These are phyloP conservation scores for Nitzschia sp. DNA, from an alignment of 108 stramenopile species.

Conservation along the genomic window DNA sequence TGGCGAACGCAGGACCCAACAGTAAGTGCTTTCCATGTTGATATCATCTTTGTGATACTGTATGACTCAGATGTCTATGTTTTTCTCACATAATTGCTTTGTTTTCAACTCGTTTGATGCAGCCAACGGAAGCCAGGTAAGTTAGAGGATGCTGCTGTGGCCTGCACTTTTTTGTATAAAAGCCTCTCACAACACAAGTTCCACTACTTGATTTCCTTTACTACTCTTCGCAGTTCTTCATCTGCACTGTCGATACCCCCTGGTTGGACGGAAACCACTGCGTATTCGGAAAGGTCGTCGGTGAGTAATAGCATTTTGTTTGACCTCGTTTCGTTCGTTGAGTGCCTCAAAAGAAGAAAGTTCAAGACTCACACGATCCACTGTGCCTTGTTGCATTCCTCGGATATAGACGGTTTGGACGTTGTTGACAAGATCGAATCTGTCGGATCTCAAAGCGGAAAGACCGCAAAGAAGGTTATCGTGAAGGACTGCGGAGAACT, in stretches of 20 bases:
- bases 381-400: too few species aligned
- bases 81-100: too few species aligned
- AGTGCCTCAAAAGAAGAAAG: background rate
- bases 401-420: slow-evolving; percentile 75
- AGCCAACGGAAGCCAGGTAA: slow-evolving; percentile 43
- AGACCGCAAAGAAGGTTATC: slow-evolving; percentile 67
- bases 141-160: background rate
- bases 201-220: background rate
- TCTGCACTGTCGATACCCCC: slow-evolving; percentile 91
- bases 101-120: background rate
- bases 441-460: slow-evolving; percentile 73
- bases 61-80: too few species aligned
- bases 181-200: background rate
- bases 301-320: slow-evolving; percentile 34
- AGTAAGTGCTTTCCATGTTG: slow-evolving; percentile 35
- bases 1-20: slow-evolving; percentile 91
- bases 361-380: background rate
- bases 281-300: slow-evolving; percentile 86
- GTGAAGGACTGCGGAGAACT: slow-evolving; percentile 87
- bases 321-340: too few species aligned
- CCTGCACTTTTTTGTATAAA: background rate
- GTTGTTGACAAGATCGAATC: slow-evolving; percentile 88
- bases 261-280: slow-evolving; percentile 92
- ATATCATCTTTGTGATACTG: too few species aligned
- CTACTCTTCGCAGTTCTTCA: slow-evolving; percentile 75